Conservation (phyloP, 129 eudicot genomes). For the Lonicera japonica region DNA sequence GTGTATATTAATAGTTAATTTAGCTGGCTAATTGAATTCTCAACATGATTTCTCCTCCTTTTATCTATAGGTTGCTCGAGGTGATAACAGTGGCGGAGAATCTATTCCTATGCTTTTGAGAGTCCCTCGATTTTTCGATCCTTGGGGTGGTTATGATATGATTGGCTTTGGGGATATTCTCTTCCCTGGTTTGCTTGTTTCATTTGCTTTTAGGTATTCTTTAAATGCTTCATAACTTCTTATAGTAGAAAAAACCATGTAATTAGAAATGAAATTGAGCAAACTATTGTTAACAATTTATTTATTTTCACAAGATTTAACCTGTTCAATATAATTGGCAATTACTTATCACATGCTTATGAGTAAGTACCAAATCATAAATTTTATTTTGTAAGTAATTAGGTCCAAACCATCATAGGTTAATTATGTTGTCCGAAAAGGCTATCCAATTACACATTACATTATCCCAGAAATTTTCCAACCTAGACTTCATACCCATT, state of each 20-base stretch:
- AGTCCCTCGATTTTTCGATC: conserved; percentile 74
- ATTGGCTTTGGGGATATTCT: conserved; percentile 92
- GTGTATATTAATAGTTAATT: not conserved
- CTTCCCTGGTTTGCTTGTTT: conserved; percentile 85
- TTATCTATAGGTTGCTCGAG: conserved; percentile 73
- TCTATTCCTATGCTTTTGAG: conserved; percentile 91
- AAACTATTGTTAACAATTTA: too few relatives aligned
- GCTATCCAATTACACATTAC: too few relatives aligned
- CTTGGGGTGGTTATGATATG: conserved; percentile 81
- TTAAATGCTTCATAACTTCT: not conserved
- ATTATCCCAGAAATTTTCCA: too few relatives aligned
- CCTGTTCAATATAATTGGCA: too few relatives aligned
- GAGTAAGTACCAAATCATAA: too few relatives aligned
- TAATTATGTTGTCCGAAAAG: too few relatives aligned
- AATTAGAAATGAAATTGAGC: too few relatives aligned
- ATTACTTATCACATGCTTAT: too few relatives aligned
- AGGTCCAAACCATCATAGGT: too few relatives aligned
- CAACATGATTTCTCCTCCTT: not conserved
- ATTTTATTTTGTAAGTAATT: too few relatives aligned
- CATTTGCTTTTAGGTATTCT: conserved; percentile 65
- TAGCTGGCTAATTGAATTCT: not conserved
- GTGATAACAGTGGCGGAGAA: conserved; percentile 84
- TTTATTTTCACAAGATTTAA: too few relatives aligned
- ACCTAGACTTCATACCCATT: too few relatives aligned
- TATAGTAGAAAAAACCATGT: not conserved